Percentiles rank a stretch among this genome's conserved stretches.
These are phyloP conservation scores for Rhododendron mucronatum DNA, from an alignment of 148 eudicot genomes.

Conservation along the genomic window DNA sequence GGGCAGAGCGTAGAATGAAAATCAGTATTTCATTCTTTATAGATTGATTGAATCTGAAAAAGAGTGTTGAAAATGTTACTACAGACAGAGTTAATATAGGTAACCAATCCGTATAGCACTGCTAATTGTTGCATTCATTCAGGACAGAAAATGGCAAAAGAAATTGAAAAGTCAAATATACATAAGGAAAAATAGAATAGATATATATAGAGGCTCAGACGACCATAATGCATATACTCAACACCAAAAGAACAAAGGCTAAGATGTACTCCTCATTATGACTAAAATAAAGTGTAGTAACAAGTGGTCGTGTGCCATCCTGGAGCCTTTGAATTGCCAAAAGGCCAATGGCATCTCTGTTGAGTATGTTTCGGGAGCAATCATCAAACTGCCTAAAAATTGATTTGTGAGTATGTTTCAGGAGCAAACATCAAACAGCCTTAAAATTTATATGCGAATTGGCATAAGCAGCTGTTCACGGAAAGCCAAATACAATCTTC, in stretches of 20 bases:
- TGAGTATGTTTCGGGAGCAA: neutral
- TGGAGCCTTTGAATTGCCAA: neutral
- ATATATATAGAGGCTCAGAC: neutral
- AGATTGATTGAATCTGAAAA: conserved; percentile 60
- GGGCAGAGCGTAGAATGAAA: conserved; percentile 52
- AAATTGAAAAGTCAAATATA: neutral
- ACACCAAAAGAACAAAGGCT: neutral
- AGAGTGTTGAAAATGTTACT: neutral
- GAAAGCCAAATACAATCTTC: neutral
- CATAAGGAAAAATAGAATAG: neutral
- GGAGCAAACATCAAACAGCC: neutral
- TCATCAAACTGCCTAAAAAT: neutral
- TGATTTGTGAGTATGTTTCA: neutral
- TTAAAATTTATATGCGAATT: neutral
- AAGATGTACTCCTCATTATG: neutral
- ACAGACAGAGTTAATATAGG: neutral
- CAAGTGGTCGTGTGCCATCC: neutral
- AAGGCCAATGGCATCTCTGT: neutral
- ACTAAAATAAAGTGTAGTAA: neutral
- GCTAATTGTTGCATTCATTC: neutral
- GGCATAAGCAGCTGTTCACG: neutral
- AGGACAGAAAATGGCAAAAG: neutral
- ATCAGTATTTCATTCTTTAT: conserved; percentile 41
- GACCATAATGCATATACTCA: neutral
- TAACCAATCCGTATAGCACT: neutral